Base-by-base conservation (phyloP, 306 rosid genomes). In the Lagenaria siceraria region DNA sequence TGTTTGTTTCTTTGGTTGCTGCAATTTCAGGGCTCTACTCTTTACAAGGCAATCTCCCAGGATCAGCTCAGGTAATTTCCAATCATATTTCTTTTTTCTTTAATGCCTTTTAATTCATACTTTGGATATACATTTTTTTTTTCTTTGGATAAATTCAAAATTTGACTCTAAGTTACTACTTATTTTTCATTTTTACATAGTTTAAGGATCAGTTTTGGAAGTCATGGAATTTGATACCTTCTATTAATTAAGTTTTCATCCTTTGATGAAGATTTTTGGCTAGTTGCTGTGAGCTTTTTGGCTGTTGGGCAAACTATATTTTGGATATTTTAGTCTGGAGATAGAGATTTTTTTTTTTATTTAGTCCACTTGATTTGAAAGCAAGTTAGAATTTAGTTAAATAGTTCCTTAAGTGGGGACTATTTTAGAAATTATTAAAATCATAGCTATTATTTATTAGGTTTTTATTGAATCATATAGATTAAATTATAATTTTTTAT, bases 1-100 rank as follows among this genome's bases (percentile, higher is more conserved):
- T 42, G 74, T 70, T 52, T 52, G 56, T 52, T 40, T 42, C 55
- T 42, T 70, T 46, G 75, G 75, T 70, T 70, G 75, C 58, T 22
- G 58, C 38, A 14, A 15, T 24, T 71, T 71, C 76, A 22, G 11
- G 75, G 75, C 75, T 43, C n/a, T 24, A 69, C 7, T 69, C 13
- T 69, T 5, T 7, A 15, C 76, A 71, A 25, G 54, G 8, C 38
- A 14, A 46, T 25, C 76, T 27, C 22, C 76, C 2, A 48, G 40
- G 76, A 71, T 71, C 5, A 71, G 14, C 76, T 24, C 11, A 71
- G 76, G 58, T 71, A 46, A 43, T 43, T 43, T 24, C 7, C 75
- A 70, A 11, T 46, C 75, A 42, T 6, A 43, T 19, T 13, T 40
- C 11, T n/a, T n/a, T 11, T 68, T 36, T 8, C 4, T 36, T 22